Evolutionary conservation across 257 asterid species (phyloP), one percentile per base, ranked within the genome.

Genomic region (Anisodus tanguticus): DNA sequence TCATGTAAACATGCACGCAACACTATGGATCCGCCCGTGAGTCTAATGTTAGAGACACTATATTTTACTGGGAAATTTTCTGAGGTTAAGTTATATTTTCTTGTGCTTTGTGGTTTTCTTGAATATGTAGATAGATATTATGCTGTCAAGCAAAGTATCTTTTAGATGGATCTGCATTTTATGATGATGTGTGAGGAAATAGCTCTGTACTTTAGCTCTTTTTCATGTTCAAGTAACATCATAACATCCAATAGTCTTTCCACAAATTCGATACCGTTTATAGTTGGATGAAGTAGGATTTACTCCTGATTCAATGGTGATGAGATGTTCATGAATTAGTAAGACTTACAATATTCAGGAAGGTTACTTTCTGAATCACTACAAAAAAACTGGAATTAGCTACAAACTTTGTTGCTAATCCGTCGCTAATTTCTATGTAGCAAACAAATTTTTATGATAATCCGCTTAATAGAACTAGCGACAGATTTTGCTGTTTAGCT

Each of bases 281-380:
- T 22, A 63, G 69, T 22, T 63, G 69, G 68, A 63, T 63, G 69
- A 60, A 22, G 41, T 63, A 63, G 15, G 69, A 63, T 66, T 66
- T 66, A 66, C 45, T 31, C 17, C 4, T 16, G 79, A 70, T 41
- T 7, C 43, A 43, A n/a, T 41, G 72, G 72, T 22, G 31, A 31
- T 35, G 31, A 70, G 55, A 43, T 70, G 16, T 41, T 70, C 35
- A 2, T 70, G 79, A 68, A 70, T 41, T 43, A 70, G 26, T 41
- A 17, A 5, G 17, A 66, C 72, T 31, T 31, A n/a, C n/a, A 66
- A 66, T 31, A 66, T 26, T 37, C 72, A 31, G 72, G 45, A 31
- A 70, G n/a, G 58, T n/a, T 41, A 9, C 19, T 69, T 69, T 69
- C 22, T 69, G 26, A 69, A 69, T 69, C 19, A 10, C 35, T 31